Evolutionary conservation across 2,329 filamentous ascomycete species (phyloP).

Genomic region (Pseudogymnoascus destructans): DNA sequence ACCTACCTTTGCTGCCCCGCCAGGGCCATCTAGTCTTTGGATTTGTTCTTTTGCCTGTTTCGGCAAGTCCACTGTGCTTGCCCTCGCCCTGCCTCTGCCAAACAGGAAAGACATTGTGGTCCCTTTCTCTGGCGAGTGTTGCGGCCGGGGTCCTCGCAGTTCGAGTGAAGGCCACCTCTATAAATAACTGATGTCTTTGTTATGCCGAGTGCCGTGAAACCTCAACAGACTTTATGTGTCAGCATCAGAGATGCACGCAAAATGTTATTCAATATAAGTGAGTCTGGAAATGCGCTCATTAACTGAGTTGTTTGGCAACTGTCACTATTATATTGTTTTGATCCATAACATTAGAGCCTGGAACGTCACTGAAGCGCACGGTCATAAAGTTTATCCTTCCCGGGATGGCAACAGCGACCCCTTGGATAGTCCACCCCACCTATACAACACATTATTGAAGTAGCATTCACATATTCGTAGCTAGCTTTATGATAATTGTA

Average conservation of each 20-base stretch:
- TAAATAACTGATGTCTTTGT: constrained; percentile 6
- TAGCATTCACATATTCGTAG: not conserved
- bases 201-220: not conserved
- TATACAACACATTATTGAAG: not conserved
- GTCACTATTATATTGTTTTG: constrained; percentile 6
- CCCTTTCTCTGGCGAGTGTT: not conserved
- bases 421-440: not conserved
- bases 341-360: constrained; percentile 6
- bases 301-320: constrained; percentile 2
- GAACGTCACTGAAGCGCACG: constrained; percentile 6
- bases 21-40: constrained; percentile 44
- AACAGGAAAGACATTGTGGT: constrained; percentile 57
- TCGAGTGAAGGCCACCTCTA: not conserved
- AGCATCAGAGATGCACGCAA: not conserved
- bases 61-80: constrained; percentile 43
- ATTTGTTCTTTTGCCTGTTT: constrained; percentile 48
- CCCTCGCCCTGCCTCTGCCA: constrained; percentile 44
- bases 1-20: constrained; percentile 41
- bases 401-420: constrained; percentile 6
- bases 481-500: not conserved
- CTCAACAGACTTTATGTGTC: not conserved
- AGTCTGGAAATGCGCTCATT: not conserved
- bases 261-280: not conserved
- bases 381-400: constrained; percentile 5
- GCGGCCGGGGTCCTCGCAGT: not conserved